Evolutionary conservation across 768 basidiomycete genomes (phyloP).

Genomic region (Chalciporus piperatus): DNA sequence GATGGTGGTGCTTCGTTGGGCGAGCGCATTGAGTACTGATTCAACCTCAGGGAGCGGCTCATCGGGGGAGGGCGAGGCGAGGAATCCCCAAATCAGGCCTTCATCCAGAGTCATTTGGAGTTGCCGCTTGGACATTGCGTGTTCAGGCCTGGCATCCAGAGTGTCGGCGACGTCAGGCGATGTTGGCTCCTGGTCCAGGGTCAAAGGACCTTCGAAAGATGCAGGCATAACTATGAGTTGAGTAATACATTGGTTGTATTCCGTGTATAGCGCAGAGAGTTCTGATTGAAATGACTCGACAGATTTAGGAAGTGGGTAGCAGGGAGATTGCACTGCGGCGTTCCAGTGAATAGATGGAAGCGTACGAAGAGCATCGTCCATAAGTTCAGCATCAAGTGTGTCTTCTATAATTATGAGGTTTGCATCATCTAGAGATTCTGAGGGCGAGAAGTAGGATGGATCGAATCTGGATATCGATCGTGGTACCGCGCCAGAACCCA

Average conservation of each 20-base stretch:
- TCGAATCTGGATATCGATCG: slow-evolving; percentile 17
- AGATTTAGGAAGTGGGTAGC: slow-evolving; percentile 7
- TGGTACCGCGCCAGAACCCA: slow-evolving; percentile 5
- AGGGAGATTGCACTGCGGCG: slow-evolving; percentile 14
- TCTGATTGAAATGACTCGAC: slow-evolving; percentile 34
- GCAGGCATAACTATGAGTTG: slow-evolving; percentile 44
- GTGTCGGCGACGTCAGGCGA: slow-evolving; percentile 18
- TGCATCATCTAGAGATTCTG: slow-evolving; percentile 6
- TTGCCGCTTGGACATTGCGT: slow-evolving; percentile 62
- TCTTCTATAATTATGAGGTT: slow-evolving; percentile 4
- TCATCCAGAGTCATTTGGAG: slow-evolving; percentile 59
- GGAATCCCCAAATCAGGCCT: slow-evolving; percentile 53
- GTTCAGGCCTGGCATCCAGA: slow-evolving; percentile 39
- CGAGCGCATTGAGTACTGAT: slow-evolving; percentile 32
- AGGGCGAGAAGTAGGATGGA: slow-evolving; percentile 8
- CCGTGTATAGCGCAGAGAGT: slow-evolving; percentile 47
- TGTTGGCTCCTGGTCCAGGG: slow-evolving; percentile 4
- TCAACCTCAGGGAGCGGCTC: slow-evolving; percentile 18
- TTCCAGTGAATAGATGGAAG: slow-evolving; percentile 28
- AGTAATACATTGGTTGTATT: slow-evolving; percentile 46
- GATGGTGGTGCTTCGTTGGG: slow-evolving; percentile 53
- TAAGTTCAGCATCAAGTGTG: slow-evolving; percentile 14
- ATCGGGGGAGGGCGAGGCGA: slow-evolving; percentile 26
- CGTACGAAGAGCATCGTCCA: slow-evolving; percentile 7
- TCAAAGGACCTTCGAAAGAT: slow-evolving; percentile 14